Base-by-base conservation (phyloP, 805 yeast species). In the Candida maltosa region DNA sequence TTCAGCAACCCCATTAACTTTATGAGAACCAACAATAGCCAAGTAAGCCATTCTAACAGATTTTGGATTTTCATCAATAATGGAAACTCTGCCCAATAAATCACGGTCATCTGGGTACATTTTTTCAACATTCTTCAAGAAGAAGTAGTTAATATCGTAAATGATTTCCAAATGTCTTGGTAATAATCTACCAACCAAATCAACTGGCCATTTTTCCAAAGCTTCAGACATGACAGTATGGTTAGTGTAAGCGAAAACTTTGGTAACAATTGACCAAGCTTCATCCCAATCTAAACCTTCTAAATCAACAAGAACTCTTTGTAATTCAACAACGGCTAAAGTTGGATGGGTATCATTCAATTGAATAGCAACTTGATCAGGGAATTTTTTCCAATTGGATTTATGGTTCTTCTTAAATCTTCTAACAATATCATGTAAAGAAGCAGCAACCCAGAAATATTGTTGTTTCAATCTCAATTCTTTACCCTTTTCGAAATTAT, bases 171-270 rank as follows among this genome's bases (percentile, higher is more conserved):
- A 65, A 62, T 88, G 97, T 60, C 97, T 78, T 42, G 97, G 97
- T 46, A 88, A 74, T 57, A 88, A 62, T 50, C 75, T 80, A 30
- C 83, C 86, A 44, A 88, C 66, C 46, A 88, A 68, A 37, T 83
- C 83, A 39, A 89, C 80, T 6, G 96, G 95, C 97, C 97, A 88
- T 65, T 86, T 89, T 68, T 88, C 97, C 44, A 89, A 72, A 16
- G 96, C 97, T 69, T 88, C 97, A 42, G 81, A 81, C 87, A 88
- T 82, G 29, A 88, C 97, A 1, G 97, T 88, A 60, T 88, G 97
- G 62, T 88, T 88, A 5, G 97, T 88, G 70, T 89, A 89, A 39
- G 93, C 93, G 58, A 88, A 87, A 4, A 93, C 87, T 35, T 61
- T 58, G 18, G 82, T 78, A 34, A 86, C 95, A 55, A 89, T 81